These are phyloP conservation scores for Neobulgaria alba DNA, from an alignment of 2,329 filamentous ascomycete genomes.

Conservation along the genomic window DNA sequence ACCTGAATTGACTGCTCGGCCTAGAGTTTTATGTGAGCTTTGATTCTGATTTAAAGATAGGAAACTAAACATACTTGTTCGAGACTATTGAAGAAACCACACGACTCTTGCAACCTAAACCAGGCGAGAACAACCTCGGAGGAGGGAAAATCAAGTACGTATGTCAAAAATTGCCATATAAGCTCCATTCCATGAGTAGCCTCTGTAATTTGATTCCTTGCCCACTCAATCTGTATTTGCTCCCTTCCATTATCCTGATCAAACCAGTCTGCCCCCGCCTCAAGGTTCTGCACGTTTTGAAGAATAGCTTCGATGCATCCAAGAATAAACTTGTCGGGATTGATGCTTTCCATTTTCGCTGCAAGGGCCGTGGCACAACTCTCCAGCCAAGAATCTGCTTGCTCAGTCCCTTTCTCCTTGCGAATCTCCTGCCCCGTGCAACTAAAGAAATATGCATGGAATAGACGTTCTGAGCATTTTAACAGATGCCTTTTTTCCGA, in stretches of 20 bases:
- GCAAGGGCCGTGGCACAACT: conserved; percentile 9
- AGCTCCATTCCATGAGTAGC: conserved; percentile 66
- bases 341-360: conserved; percentile 1
- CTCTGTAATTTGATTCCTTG: conserved; percentile 57
- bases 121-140: conserved; percentile 55
- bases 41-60: neutral
- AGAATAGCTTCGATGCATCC: conserved; percentile 41
- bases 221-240: conserved; percentile 50
- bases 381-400: conserved; percentile 7
- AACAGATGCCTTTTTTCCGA: conserved; percentile 61
- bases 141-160: conserved; percentile 47
- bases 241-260: conserved; percentile 39
- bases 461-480: conserved; percentile 47
- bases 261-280: conserved; percentile 37
- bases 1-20: conserved; percentile 20
- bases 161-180: conserved; percentile 61
- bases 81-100: conserved; percentile 61
- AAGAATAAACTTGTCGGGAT: conserved; percentile 13
- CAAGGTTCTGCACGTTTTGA: conserved; percentile 37
- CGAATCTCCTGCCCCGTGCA: neutral
- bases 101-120: conserved; percentile 64
- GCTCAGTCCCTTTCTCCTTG: conserved; percentile 4
- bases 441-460: conserved; percentile 28
- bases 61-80: conserved; percentile 35
- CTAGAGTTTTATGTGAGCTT: conserved; percentile 7